Conservation (phyloP, 805 yeast species). For the Metschnikowia kunwiensis region DNA sequence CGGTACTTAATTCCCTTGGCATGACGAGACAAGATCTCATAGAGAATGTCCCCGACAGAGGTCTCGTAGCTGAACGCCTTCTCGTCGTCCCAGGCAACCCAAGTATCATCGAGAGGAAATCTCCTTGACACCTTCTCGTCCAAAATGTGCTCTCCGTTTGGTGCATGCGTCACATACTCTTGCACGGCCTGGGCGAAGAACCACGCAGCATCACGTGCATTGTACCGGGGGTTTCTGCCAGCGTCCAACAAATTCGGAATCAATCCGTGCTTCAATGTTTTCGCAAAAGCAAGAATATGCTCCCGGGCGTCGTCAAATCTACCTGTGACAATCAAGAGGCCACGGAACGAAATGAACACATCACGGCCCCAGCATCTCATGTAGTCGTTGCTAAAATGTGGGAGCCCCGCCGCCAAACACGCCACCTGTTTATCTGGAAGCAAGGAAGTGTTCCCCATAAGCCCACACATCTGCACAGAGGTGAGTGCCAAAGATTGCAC, state of each 20-base stretch:
- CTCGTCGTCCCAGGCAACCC: slow-evolving; percentile 63
- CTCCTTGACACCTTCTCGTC: slow-evolving; percentile 74
- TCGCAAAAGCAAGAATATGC: slow-evolving; percentile 84
- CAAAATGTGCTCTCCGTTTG: slow-evolving; percentile 64
- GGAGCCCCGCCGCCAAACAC: slow-evolving; percentile 92
- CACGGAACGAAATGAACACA: slow-evolving; percentile 83
- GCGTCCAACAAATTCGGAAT: slow-evolving; percentile 92
- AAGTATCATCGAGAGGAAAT: slow-evolving; percentile 85
- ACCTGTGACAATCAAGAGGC: slow-evolving; percentile 73
- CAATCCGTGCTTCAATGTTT: slow-evolving; percentile 89
- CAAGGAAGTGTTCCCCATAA: slow-evolving; percentile 69
- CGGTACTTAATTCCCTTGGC: slow-evolving; percentile 84
- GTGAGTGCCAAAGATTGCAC: slow-evolving; percentile 76
- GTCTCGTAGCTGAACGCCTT: slow-evolving; percentile 72
- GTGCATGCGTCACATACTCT: slow-evolving; percentile 67
- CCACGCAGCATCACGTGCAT: slow-evolving; percentile 98
- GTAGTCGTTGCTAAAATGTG: slow-evolving; percentile 85
- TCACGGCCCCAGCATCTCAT: slow-evolving; percentile 99
- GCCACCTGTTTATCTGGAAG: slow-evolving; percentile 61
- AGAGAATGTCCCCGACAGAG: slow-evolving; percentile 71
- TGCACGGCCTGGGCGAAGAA: slow-evolving; percentile 87
- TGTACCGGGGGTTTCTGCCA: slow-evolving; percentile 89
- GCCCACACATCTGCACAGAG: slow-evolving; percentile 84
- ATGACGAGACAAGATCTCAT: slow-evolving; percentile 81
- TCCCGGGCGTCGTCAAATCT: slow-evolving; percentile 73